Evolutionary conservation across 306 rosid genomes (phyloP).

Genomic region (Gastrolobium villosum): DNA sequence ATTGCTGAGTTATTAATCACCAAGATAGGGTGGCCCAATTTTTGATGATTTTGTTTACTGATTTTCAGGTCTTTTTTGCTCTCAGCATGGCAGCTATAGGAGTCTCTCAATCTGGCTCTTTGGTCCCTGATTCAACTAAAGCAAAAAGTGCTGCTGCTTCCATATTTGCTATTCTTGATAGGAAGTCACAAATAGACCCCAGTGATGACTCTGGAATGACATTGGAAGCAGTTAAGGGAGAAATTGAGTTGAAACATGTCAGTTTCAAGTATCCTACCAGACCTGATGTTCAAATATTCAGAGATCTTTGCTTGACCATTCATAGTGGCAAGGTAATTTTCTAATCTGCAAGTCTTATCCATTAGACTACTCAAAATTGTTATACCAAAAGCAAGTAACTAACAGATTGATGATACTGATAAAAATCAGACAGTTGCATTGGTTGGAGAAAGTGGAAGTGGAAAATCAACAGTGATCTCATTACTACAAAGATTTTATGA

Average conservation of each 20-base stretch:
- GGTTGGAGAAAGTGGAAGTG: slow-evolving; percentile 85
- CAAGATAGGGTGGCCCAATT: not conserved
- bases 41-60: slow-evolving; percentile 16
- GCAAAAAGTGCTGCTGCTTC: slow-evolving; percentile 74
- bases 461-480: slow-evolving; percentile 71
- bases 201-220: slow-evolving; percentile 63
- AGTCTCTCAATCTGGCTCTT: slow-evolving; percentile 65
- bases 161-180: slow-evolving; percentile 73
- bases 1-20: not conserved
- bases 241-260: slow-evolving; percentile 65
- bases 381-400: slow-evolving; percentile 18
- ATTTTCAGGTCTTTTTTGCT: slow-evolving; percentile 72
- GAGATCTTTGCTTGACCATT: slow-evolving; percentile 71
- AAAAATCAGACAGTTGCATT: slow-evolving; percentile 66
- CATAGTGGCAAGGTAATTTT: slow-evolving; percentile 72
- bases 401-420: slow-evolving; percentile 14
- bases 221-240: slow-evolving; percentile 66
- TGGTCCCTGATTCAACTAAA: slow-evolving; percentile 64
- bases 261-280: slow-evolving; percentile 81
- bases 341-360: not conserved
- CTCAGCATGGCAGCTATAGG: slow-evolving; percentile 67
- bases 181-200: slow-evolving; percentile 67
- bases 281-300: slow-evolving; percentile 66
- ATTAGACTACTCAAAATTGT: not conserved
- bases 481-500: slow-evolving; percentile 74